phyloP scores from a whole-genome alignment of 2,329 filamentous ascomycete species.

The Thelonectria blattea region DNA sequence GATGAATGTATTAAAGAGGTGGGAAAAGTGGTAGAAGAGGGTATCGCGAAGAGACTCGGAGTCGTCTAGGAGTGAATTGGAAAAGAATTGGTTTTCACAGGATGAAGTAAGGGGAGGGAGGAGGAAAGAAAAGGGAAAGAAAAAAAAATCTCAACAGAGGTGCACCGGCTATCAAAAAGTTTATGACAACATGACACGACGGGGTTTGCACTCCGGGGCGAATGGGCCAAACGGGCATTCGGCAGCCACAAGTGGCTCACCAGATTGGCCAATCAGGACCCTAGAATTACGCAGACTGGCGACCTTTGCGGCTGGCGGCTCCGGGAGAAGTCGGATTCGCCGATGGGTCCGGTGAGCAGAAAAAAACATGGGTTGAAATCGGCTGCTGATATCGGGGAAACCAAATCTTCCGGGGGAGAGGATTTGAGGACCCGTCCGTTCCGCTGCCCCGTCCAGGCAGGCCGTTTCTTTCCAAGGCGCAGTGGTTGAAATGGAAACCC shows the following conservation, averaged over 20 bases:
- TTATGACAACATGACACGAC: constrained; percentile 50
- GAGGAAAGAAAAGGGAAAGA: constrained; percentile 31
- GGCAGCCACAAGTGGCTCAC: constrained; percentile 32
- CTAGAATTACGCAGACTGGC: constrained; percentile 42
- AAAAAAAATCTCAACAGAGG: constrained; percentile 33
- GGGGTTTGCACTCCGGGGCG: constrained; percentile 12
- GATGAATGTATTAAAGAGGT: constrained; percentile 34
- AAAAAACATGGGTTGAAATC: neutral
- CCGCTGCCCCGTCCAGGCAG: neutral
- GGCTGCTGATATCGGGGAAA: neutral
- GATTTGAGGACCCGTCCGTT: too few species aligned
- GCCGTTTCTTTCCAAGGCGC: neutral
- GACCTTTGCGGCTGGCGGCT: constrained; percentile 25
- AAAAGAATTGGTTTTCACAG: constrained; percentile 21
- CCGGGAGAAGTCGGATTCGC: constrained; percentile 46
- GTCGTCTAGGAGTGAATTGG: constrained; percentile 24
- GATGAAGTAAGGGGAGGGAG: constrained; percentile 19
- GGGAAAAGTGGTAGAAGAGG: constrained; percentile 9
- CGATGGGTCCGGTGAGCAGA: constrained; percentile 15
- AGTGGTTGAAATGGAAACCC: neutral
- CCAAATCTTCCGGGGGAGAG: neutral
- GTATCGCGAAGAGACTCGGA: constrained; percentile 16
- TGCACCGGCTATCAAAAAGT: constrained; percentile 39
- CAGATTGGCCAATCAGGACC: constrained; percentile 45
- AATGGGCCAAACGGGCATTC: constrained; percentile 17